These are phyloP conservation scores for Ophiostoma ulmi DNA, from an alignment of 2,329 filamentous ascomycete species.

Conservation along the genomic window DNA sequence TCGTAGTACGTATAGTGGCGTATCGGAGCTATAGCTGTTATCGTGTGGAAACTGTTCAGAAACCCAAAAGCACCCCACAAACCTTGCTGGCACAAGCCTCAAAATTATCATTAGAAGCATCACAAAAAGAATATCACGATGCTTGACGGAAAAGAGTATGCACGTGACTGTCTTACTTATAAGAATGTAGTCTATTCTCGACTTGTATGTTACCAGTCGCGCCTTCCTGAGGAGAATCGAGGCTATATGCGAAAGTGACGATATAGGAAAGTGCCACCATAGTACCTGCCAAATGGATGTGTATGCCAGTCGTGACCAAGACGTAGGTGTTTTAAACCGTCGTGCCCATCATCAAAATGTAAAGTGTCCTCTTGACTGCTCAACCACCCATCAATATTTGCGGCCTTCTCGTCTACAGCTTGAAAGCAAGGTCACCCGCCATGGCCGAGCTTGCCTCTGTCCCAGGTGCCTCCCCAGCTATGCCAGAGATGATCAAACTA, in stretches of 20 bases:
- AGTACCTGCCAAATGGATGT: neutral
- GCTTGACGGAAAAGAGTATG: neutral
- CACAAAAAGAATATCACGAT: neutral
- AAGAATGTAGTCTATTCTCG: neutral
- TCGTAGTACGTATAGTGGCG: neutral
- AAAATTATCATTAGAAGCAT: neutral
- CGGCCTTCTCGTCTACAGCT: neutral
- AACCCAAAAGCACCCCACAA: neutral
- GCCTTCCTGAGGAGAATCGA: neutral
- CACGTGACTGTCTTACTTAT: neutral
- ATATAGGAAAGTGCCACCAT: neutral
- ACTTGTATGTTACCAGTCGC: neutral
- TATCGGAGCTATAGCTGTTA: neutral
- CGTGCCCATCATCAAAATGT: neutral
- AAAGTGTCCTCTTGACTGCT: neutral
- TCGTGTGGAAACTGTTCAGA: neutral
- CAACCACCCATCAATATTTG: neutral
- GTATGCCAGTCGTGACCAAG: neutral
- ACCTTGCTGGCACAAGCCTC: neutral
- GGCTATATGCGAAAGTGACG: neutral
- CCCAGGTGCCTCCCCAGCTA: neutral
- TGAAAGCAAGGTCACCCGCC: neutral
- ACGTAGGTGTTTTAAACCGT: neutral
- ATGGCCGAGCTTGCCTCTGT: neutral
- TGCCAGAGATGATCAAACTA: neutral